A percentile compares a stretch with the other conserved stretches of the same genome.
Evolutionary conservation across 2,329 filamentous ascomycete species (phyloP).

Genomic region (Erysiphe pulchra): DNA sequence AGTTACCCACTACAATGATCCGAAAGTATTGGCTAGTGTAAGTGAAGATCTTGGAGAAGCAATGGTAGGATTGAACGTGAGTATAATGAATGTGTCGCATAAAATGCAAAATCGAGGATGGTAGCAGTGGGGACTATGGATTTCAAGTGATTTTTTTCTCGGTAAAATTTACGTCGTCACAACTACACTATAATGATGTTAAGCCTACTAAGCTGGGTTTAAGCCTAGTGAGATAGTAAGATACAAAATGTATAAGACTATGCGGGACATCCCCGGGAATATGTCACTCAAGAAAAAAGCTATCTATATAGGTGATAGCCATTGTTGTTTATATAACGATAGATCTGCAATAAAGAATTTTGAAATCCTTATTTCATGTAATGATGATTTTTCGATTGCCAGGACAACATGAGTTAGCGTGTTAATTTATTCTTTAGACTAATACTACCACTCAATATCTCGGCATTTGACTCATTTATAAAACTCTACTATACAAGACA

Average conservation of each 20-base stretch:
- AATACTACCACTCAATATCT: no score
- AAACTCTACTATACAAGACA: no score
- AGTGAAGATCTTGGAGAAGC: slow-evolving; percentile 83
- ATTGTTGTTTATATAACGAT: no score
- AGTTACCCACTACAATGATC: slow-evolving; percentile 69
- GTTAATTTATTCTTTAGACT: no score
- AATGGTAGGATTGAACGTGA: slow-evolving; percentile 87
- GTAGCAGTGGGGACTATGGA: slow-evolving; percentile 20
- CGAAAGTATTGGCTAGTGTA: slow-evolving; percentile 65
- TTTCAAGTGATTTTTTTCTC: neutral
- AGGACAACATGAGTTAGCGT: no score
- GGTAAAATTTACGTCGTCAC: neutral
- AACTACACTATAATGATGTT: neutral
- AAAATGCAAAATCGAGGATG: slow-evolving; percentile 71
- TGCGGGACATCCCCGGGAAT: no score
- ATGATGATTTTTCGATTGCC: no score
- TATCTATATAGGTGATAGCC: no score
- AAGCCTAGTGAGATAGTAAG: neutral
- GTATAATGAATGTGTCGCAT: slow-evolving; percentile 48
- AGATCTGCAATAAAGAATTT: no score
- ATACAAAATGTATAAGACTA: neutral
- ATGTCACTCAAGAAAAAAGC: no score
- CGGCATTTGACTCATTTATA: no score
- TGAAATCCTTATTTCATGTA: no score
- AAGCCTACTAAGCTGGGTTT: neutral